Base-by-base conservation (phyloP, 768 basidiomycete genomes). In the Gloeostereum incarnatum region DNA sequence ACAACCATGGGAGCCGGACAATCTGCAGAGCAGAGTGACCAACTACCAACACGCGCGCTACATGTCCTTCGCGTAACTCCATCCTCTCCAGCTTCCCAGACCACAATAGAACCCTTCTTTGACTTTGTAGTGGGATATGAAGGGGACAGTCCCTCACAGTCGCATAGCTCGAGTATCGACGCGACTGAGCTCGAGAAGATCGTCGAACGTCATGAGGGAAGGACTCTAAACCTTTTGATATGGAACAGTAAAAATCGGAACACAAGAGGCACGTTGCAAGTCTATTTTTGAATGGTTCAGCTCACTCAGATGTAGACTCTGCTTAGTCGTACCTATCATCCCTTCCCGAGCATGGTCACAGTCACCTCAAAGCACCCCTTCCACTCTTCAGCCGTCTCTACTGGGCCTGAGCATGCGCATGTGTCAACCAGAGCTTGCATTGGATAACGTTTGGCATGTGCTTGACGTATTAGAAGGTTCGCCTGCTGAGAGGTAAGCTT, bases 361-460 rank as follows among this genome's bases (percentile, higher is more conserved):
- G 40, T 57, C 57, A 16, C 54, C 66, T 11, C 65, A 60, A 27
- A n/a, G n/a, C n/a, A n/a, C n/a, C n/a, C n/a, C n/a, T n/a, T 45
- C 61, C 5, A 62, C 61, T 14, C 59, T 67, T 4, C 81, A 86
- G 50, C 93, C 94, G 3, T 94, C 92, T 6, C 59, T 98, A n/a
- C 70, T 99, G 18, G 96, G 96, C 1, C 68, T 99, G 5, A 91
- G 86, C 51, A 81, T 98, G 76, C 76, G 94, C 16, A 73, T 97
- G 53, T 99, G 96, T 54, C 77, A 87, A 54, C 92, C 94, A 3
- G 82, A 88, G 49, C 69, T 75, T 36, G 85, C 94, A 11, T 65
- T 88, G 14, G 91, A 97, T 52, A 89, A 85, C 45, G 92, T 99
- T 4, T 99, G 96, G 93, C 96, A 98, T 59, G 91, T 99, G 27